Percentiles rank a stretch among this genome's conserved stretches.
These are phyloP conservation scores for Marchantia polymorpha DNA, from an alignment of 225 moss, liverwort and hornwort species.

Conservation along the genomic window DNA sequence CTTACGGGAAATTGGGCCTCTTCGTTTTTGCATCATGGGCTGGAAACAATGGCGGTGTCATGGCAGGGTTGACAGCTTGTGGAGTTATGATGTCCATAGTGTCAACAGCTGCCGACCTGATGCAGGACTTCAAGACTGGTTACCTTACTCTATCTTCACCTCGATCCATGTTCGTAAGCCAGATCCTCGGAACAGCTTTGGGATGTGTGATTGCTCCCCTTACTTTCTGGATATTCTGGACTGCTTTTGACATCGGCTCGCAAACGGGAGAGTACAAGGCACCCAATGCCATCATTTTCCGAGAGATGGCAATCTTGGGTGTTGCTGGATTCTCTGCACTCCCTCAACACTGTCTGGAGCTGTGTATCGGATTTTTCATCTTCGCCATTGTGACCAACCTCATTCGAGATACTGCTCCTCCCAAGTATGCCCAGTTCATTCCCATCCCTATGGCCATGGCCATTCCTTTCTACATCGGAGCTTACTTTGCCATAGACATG, in stretches of 20 bases:
- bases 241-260: conserved; percentile 69
- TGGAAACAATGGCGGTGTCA: conserved; percentile 60
- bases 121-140: conserved; percentile 93
- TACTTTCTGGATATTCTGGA: conserved; percentile 93
- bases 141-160: conserved; percentile 84
- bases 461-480: conserved; percentile 90
- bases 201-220: conserved; percentile 72
- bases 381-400: conserved; percentile 60
- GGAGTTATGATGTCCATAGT: conserved; percentile 96
- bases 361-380: conserved; percentile 59
- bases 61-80: conserved; percentile 70
- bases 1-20: conserved; percentile 85
- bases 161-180: conserved; percentile 91
- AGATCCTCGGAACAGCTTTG: conserved; percentile 57
- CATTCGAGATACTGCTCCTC: conserved; percentile 52
- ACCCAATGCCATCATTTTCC: conserved; percentile 72
- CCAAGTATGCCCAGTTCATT: conserved; percentile 43
- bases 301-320: conserved; percentile 82
- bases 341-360: conserved; percentile 63
- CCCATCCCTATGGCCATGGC: conserved; percentile 99
- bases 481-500: conserved; percentile 92
- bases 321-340: conserved; percentile 73
- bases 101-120: conserved; percentile 68
- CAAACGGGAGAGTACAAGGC: conserved; percentile 65
- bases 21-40: conserved; percentile 93